Percentiles rank a stretch among this genome's conserved stretches.
Conservation (phyloP, 768 basidiomycete species). For the Trametes punicea region DNA sequence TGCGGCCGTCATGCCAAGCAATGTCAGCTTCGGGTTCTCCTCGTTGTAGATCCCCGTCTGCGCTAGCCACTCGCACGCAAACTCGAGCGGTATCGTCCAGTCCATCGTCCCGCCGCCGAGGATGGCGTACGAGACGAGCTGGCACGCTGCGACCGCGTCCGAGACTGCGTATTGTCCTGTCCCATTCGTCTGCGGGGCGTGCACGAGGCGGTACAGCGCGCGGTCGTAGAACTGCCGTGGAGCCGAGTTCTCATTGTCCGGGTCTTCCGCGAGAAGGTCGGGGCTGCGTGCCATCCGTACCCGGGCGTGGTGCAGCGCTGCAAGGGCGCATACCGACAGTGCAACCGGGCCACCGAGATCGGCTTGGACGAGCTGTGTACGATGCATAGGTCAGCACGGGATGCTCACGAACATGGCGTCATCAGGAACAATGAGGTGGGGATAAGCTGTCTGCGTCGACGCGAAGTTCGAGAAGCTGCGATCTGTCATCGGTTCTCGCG, state of each 20-base stretch:
- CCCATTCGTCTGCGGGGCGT: slow-evolving; percentile 48
- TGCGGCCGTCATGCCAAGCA: slow-evolving; percentile 51
- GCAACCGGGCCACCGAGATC: slow-evolving; percentile 71
- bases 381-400: slow-evolving; percentile 16
- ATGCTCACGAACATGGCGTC: not conserved
- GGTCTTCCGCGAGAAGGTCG: slow-evolving; percentile 41
- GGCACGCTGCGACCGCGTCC: slow-evolving; percentile 76
- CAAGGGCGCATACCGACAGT: slow-evolving; percentile 72
- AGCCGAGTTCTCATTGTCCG: slow-evolving; percentile 48
- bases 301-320: slow-evolving; percentile 64
- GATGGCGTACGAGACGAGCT: slow-evolving; percentile 71
- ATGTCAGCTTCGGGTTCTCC: slow-evolving; percentile 60
- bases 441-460: not conserved
- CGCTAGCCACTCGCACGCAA: slow-evolving; percentile 74
- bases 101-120: slow-evolving; percentile 64
- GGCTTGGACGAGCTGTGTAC: slow-evolving; percentile 49
- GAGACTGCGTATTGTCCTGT: slow-evolving; percentile 56
- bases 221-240: slow-evolving; percentile 66
- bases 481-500: not conserved
- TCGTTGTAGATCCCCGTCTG: slow-evolving; percentile 60
- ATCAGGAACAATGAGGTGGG: not conserved
- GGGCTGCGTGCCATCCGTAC: slow-evolving; percentile 57
- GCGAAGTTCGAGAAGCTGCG: not conserved
- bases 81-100: slow-evolving; percentile 67
- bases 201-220: slow-evolving; percentile 38